Base-by-base conservation (phyloP, 345 rosid genomes). In the Tarenaya hassleriana region DNA sequence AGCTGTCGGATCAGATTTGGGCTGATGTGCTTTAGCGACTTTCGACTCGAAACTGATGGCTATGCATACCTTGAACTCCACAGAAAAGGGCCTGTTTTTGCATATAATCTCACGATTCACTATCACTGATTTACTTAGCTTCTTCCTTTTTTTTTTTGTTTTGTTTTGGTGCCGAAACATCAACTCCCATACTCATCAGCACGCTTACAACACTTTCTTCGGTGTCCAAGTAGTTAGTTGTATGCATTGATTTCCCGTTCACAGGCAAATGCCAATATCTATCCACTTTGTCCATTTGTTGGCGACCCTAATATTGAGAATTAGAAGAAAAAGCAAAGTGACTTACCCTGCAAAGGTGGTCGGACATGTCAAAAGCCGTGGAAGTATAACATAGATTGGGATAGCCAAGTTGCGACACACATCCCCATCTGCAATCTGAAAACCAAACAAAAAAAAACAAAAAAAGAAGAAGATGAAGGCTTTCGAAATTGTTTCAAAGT, bases 371-470 rank as follows among this genome's bases (percentile, higher is more conserved):
- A 87, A 66, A 64, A 91, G 98, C 43, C 95, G 95, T 40, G 96
- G 98, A 34, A 79, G 82, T 61, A 84, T 55, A 50, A 82, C 80
- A 43, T 91, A 66, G 52, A 91, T 79, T 17, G 95, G 98, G 54
- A 91, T 52, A 49, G 73, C 72, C 78, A 79, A 66, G 59, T 72
- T 70, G 33, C 57, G 81, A 56, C 79, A 91, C 41, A 91, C 77
- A 74, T 91, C 95, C 67, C 96, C 95, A 72, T 91, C 96, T n/a
- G 82, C 88, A 68, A 91, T 72, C 95, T 91, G 59, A 35, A 68
- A 45, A 51, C 33, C 16, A 67, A 57, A 63, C 33, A 19, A 65
- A 5, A 19, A 60, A 32, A 56, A 13, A 34, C 29, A 24, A 5
- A 19, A 60, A 29, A 60, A 13, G 47, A 45, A 18, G 21, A 9